Evolutionary conservation across 768 basidiomycete species (phyloP).

Genomic region (Termitomyces sp.): DNA sequence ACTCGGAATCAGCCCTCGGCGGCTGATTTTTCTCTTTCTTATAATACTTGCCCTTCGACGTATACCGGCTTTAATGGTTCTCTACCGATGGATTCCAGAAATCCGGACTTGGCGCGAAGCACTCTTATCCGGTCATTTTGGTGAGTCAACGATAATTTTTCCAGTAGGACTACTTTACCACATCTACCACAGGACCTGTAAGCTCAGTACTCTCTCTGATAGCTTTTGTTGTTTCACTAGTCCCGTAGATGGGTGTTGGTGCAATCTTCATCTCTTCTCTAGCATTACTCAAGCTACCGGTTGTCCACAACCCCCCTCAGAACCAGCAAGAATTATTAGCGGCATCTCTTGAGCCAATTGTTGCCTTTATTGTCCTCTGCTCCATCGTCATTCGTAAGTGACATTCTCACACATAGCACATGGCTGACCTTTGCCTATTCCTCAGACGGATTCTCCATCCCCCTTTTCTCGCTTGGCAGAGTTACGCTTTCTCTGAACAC

Average conservation of each 20-base stretch:
- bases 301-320: constrained; percentile 51
- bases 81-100: constrained; percentile 87
- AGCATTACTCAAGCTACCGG: constrained; percentile 56
- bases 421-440: background rate
- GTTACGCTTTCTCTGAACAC: constrained; percentile 11
- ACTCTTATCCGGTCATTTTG: constrained; percentile 89
- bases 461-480: constrained; percentile 13
- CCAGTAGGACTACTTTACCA: background rate
- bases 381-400: constrained; percentile 54
- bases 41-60: constrained; percentile 70
- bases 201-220: constrained; percentile 15
- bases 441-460: constrained; percentile 15
- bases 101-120: constrained; percentile 83
- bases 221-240: background rate
- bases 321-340: constrained; percentile 69
- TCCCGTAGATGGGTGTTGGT: constrained; percentile 58
- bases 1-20: constrained; percentile 64
- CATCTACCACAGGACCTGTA: constrained; percentile 41
- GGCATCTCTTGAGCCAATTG: constrained; percentile 71
- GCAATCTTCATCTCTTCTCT: constrained; percentile 52
- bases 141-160: constrained; percentile 24
- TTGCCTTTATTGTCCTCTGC: constrained; percentile 79
- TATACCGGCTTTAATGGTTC: constrained; percentile 67
- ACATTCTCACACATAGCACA: background rate
- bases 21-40: constrained; percentile 62